Conservation (phyloP, 768 basidiomycete genomes). For the Rhodotorula graminis region DNA sequence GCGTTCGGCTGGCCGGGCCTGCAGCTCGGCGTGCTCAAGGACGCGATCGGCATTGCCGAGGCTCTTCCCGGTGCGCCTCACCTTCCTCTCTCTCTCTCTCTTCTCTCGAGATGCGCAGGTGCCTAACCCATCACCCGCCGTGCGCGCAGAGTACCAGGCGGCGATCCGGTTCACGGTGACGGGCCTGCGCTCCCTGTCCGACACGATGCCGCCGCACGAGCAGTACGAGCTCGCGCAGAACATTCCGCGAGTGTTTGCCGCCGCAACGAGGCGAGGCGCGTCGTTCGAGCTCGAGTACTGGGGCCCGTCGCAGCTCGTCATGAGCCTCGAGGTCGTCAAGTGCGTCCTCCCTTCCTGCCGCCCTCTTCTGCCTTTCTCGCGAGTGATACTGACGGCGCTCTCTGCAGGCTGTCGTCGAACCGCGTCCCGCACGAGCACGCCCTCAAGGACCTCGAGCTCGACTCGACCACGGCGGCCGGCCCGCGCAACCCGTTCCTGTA, state of each 20-base stretch:
- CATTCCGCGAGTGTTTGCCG: slow-evolving; percentile 52
- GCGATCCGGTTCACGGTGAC: slow-evolving; percentile 88
- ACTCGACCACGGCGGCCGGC: neutral
- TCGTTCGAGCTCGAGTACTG: slow-evolving; percentile 72
- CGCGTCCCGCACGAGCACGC: slow-evolving; percentile 72
- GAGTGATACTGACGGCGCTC: neutral
- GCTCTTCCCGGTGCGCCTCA: slow-evolving; percentile 67
- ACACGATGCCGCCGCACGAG: slow-evolving; percentile 65
- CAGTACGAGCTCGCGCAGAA: slow-evolving; percentile 54
- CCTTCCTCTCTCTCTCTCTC: neutral
- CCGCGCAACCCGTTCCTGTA: slow-evolving; percentile 71
- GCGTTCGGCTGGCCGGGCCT: slow-evolving; percentile 89
- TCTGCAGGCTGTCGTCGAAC: slow-evolving; percentile 61
- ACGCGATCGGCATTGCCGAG: slow-evolving; percentile 85
- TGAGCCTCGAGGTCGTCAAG: slow-evolving; percentile 74
- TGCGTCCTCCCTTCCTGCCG: neutral
- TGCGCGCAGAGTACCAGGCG: slow-evolving; percentile 64
- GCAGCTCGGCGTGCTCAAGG: slow-evolving; percentile 86
- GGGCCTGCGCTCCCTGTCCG: slow-evolving; percentile 67
- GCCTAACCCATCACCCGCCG: slow-evolving; percentile 9
- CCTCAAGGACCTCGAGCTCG: slow-evolving; percentile 36
- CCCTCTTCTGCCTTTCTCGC: neutral
- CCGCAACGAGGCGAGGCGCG: slow-evolving; percentile 71
- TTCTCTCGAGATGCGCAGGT: neutral
- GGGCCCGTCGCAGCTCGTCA: slow-evolving; percentile 67